Conservation (phyloP, 495 filamentous ascomycete genomes). For the Aspergillus sparsus region DNA sequence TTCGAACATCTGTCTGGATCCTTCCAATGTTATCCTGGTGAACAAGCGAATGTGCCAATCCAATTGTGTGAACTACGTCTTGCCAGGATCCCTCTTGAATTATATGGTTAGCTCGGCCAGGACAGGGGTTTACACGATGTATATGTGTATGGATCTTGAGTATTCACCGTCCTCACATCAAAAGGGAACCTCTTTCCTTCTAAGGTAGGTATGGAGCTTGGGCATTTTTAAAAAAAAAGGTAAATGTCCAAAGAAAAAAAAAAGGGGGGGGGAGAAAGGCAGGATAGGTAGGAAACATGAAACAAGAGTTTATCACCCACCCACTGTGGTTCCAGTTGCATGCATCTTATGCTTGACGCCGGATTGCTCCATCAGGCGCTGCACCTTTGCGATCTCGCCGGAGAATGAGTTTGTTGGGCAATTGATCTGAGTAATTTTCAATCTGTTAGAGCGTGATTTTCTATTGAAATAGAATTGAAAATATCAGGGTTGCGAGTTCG, state of each 20-base stretch:
- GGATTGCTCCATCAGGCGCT: constrained; percentile 67
- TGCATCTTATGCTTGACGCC: constrained; percentile 78
- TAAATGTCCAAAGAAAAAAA: not conserved
- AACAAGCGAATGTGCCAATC: constrained; percentile 76
- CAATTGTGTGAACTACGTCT: constrained; percentile 74
- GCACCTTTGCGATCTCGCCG: constrained; percentile 76
- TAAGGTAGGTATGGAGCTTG: too few relatives aligned
- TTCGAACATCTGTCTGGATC: constrained; percentile 79
- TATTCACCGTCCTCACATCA: too few relatives aligned
- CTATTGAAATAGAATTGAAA: not conserved
- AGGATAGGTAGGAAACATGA: not conserved
- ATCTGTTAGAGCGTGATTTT: too few relatives aligned
- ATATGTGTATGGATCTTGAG: too few relatives aligned
- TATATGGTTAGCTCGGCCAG: not conserved
- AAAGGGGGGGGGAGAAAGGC: not conserved
- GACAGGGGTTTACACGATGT: too few relatives aligned
- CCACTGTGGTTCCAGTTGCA: constrained; percentile 79
- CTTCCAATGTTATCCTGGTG: constrained; percentile 71
- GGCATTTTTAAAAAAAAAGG: too few relatives aligned
- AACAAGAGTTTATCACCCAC: constrained; percentile 47
- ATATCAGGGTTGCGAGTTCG: not conserved
- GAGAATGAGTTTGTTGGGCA: constrained; percentile 67
- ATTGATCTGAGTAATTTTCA: not conserved
- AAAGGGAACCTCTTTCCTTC: too few relatives aligned
- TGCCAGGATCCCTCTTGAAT: constrained; percentile 78